phyloP scores from a whole-genome alignment of 2,329 filamentous ascomycete genomes.

The Blumeriella jaapii region DNA sequence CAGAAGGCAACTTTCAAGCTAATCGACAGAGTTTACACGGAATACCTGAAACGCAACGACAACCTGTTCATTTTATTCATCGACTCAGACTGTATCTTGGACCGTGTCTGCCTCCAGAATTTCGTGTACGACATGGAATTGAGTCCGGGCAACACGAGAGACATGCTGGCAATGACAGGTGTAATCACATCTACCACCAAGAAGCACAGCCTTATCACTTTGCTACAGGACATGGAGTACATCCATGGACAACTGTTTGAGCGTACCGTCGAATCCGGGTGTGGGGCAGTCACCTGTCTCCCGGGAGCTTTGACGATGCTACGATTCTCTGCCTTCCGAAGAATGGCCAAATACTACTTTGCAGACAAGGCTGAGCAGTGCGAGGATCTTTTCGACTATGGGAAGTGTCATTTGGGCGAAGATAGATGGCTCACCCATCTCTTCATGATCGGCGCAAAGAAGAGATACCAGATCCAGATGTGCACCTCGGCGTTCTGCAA shows the following conservation, averaged over 20 bases:
- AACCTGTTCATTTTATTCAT: constrained; percentile 95
- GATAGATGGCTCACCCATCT: constrained; percentile 95
- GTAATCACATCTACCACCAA: constrained; percentile 91
- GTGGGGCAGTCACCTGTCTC: constrained; percentile 86
- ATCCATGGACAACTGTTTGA: constrained; percentile 95
- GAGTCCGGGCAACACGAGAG: constrained; percentile 79
- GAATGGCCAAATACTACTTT: constrained; percentile 98
- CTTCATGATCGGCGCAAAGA: constrained; percentile 95
- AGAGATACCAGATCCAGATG: constrained; percentile 93
- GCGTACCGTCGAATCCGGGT: constrained; percentile 86
- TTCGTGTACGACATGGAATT: constrained; percentile 99
- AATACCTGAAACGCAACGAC: constrained; percentile 79
- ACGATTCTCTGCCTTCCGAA: constrained; percentile 88
- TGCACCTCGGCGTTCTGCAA: constrained; percentile 98
- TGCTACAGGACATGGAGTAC: constrained; percentile 97
- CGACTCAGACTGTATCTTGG: constrained; percentile 91
- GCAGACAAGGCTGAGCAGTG: constrained; percentile 93
- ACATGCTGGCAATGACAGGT: constrained; percentile 96
- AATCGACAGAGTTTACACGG: constrained; percentile 82
- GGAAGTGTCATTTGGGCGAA: constrained; percentile 89
- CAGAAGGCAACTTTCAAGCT: constrained; percentile 89
- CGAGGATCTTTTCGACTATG: constrained; percentile 92
- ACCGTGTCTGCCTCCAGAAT: constrained; percentile 85
- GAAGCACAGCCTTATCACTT: constrained; percentile 77
- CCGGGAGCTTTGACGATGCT: constrained; percentile 93